Percentiles rank a stretch among this genome's conserved stretches.
These are phyloP conservation scores for Cyclotella baltica DNA, from an alignment of 108 stramenopile genomes.

Conservation along the genomic window DNA sequence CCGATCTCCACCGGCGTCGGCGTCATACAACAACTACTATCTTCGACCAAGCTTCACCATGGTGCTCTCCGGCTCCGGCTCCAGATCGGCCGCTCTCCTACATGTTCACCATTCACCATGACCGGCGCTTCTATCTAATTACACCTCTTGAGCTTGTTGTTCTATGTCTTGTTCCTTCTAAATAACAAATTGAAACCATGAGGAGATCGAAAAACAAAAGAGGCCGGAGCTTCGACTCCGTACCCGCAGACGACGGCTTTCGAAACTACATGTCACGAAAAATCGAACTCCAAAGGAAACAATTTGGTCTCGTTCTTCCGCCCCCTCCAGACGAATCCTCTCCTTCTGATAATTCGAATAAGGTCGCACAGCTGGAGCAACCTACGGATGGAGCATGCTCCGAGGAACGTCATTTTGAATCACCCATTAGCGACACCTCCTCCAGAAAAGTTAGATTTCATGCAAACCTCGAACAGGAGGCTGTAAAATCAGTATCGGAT, in stretches of 20 bases:
- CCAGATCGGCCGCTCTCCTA: too few species aligned
- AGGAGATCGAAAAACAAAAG: neutral
- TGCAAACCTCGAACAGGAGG: slow-evolving; percentile 22
- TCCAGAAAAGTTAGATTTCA: slow-evolving; percentile 52
- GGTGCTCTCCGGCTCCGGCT: too few species aligned
- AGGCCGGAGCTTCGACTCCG: slow-evolving; percentile 11
- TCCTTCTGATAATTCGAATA: neutral
- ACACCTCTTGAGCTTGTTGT: too few species aligned
- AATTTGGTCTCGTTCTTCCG: slow-evolving; percentile 75
- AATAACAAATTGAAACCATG: too few species aligned
- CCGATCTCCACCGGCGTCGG: too few species aligned
- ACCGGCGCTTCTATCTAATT: too few species aligned
- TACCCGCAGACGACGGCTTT: slow-evolving; percentile 73
- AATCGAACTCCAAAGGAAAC: slow-evolving; percentile 78
- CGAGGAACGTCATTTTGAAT: neutral
- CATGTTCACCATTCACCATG: too few species aligned
- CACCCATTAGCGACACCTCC: slow-evolving; percentile 2
- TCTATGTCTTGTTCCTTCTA: too few species aligned
- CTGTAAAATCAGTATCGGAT: slow-evolving; percentile 34
- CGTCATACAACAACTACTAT: too few species aligned
- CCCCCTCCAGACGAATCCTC: slow-evolving; percentile 50
- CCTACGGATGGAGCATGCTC: neutral
- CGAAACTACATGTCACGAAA: slow-evolving; percentile 86
- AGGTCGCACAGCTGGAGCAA: neutral
- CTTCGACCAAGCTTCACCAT: too few species aligned